Percentiles rank a stretch among this genome's conserved stretches.
phyloP scores from a whole-genome alignment of 2,329 filamentous ascomycete genomes.

The Trichoderma sp. region DNA sequence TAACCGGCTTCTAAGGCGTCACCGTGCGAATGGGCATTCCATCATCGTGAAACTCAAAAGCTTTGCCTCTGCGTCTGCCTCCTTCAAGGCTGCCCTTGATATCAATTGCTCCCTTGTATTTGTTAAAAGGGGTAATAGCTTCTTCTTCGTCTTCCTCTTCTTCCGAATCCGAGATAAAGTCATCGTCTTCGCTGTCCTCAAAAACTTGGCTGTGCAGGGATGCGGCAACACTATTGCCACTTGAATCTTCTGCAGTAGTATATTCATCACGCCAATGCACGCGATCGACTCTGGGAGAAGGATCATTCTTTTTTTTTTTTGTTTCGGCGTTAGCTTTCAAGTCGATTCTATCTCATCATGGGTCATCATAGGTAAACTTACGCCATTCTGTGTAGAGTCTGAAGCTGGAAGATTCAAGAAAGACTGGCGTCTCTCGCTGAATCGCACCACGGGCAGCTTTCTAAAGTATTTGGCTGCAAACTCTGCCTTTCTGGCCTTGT shows the following conservation, averaged over 20 bases:
- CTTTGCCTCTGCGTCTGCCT: background rate
- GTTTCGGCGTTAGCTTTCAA: background rate
- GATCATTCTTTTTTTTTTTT: background rate
- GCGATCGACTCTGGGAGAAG: background rate
- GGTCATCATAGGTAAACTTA: background rate
- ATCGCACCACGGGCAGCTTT: slow-evolving; percentile 21
- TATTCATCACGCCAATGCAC: slow-evolving; percentile 3
- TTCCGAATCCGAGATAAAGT: background rate
- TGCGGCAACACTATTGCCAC: background rate
- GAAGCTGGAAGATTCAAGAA: background rate
- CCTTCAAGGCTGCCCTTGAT: background rate
- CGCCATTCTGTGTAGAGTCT: background rate
- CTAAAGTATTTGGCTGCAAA: slow-evolving; percentile 25
- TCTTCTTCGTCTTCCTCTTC: slow-evolving; percentile 7
- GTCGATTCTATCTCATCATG: background rate
- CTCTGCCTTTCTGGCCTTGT: slow-evolving; percentile 17
- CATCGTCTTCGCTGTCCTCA: slow-evolving; percentile 20
- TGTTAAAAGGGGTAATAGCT: slow-evolving; percentile 2
- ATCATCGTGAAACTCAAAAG: slow-evolving; percentile 20
- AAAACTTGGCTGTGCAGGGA: slow-evolving; percentile 23
- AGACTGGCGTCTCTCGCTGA: slow-evolving; percentile 11
- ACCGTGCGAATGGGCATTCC: slow-evolving; percentile 20
- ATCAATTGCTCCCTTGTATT: slow-evolving; percentile 3
- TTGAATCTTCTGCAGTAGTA: background rate
- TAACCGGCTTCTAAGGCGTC: background rate